phyloP scores from a whole-genome alignment of 169 alveolate genomes.

The Eimeria praecox region DNA sequence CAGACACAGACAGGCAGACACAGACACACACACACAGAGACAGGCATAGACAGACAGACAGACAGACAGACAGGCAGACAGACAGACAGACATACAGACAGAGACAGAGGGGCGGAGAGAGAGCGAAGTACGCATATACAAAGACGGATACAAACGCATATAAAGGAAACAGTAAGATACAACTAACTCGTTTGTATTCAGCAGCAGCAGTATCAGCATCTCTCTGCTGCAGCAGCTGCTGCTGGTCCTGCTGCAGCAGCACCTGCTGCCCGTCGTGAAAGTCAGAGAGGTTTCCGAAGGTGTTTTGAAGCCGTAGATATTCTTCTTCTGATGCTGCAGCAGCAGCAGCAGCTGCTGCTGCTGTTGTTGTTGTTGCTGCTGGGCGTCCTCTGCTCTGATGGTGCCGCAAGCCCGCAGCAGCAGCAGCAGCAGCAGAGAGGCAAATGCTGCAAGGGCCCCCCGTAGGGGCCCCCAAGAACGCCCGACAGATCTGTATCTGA shows the following conservation, averaged over 20 bases:
- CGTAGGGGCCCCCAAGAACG: not conserved
- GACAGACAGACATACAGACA: no score
- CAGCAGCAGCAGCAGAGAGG: constrained; percentile 1
- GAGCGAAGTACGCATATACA: no score
- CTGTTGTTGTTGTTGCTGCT: no score
- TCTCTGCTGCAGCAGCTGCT: constrained; percentile 16
- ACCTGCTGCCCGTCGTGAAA: constrained; percentile 31
- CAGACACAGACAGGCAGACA: no score
- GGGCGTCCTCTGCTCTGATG: no score
- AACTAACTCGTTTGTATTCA: not conserved
- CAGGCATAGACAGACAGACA: no score
- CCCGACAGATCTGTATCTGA: not conserved
- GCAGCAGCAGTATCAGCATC: not conserved
- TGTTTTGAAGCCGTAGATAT: constrained; percentile 26
- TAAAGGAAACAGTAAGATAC: no score
- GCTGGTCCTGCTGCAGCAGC: constrained; percentile 51
- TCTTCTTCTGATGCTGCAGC: constrained; percentile 17
- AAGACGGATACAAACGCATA: no score
- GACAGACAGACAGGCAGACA: no score
- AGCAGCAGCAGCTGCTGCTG: not conserved
- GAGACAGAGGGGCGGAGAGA: no score
- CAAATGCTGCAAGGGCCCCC: constrained; percentile 14
- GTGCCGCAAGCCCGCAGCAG: no score
- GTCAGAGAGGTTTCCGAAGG: constrained; percentile 15
- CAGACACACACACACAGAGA: no score